phyloP scores from a whole-genome alignment of 75 land plant species.

The Selaginella tamariscina region DNA sequence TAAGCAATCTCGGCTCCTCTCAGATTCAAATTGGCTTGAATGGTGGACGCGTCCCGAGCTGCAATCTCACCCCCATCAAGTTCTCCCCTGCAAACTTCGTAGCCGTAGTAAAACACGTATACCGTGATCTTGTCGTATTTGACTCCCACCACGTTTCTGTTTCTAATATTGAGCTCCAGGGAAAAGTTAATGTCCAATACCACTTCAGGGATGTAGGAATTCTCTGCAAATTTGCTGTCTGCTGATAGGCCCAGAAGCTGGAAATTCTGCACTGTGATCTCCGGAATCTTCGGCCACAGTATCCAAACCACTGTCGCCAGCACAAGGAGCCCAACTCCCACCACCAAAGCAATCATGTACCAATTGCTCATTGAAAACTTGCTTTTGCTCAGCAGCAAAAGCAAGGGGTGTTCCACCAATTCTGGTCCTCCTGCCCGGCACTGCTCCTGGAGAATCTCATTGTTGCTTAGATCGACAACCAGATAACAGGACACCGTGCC shows the following conservation, averaged over 20 bases:
- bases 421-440: no score
- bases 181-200: slow-evolving; percentile 22
- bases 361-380: not conserved
- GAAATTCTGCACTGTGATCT: not conserved
- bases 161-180: slow-evolving; percentile 14
- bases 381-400: not conserved
- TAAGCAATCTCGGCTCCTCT: slow-evolving; percentile 14
- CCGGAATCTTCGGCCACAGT: not conserved
- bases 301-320: not conserved
- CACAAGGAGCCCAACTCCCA: not conserved
- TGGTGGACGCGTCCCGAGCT: slow-evolving; percentile 15
- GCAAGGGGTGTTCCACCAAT: not conserved
- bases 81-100: slow-evolving; percentile 20
- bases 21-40: slow-evolving; percentile 18
- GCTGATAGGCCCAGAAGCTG: not conserved
- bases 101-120: slow-evolving; percentile 14
- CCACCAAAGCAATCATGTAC: not conserved
- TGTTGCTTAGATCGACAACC: not conserved
- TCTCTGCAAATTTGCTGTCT: not conserved
- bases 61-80: slow-evolving; percentile 13
- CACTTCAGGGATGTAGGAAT: slow-evolving; percentile 18
- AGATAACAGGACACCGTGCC: not conserved
- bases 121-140: slow-evolving; percentile 20
- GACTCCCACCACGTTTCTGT: slow-evolving; percentile 26
- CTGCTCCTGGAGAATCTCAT: not conserved